Evolutionary conservation across 805 yeast genomes (phyloP).

Genomic region (Saccharomycopsis sp.): DNA sequence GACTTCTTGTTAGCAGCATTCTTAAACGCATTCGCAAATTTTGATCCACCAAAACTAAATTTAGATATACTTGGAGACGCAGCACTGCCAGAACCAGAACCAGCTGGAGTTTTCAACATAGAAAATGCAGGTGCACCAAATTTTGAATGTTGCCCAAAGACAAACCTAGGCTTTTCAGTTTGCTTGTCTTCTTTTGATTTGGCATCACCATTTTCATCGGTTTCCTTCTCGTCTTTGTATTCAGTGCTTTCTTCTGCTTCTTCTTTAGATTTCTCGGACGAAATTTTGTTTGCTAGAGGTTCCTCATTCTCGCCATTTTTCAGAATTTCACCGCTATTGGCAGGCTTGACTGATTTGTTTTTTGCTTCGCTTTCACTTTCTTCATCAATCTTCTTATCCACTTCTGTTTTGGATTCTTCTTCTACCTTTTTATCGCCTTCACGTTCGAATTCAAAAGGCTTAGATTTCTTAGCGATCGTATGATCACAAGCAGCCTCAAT

Average conservation of each 20-base stretch:
- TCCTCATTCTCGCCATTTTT: slow-evolving; percentile 16
- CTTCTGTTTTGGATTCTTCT: slow-evolving; percentile 4
- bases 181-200: slow-evolving; percentile 4
- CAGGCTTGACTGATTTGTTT: slow-evolving; percentile 14
- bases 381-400: slow-evolving; percentile 3
- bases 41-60: slow-evolving; percentile 37
- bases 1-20: slow-evolving; percentile 46
- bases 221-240: slow-evolving; percentile 8
- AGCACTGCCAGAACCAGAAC: slow-evolving; percentile 12
- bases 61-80: slow-evolving; percentile 14
- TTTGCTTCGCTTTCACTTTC: slow-evolving; percentile 13
- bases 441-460: neutral
- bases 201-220: slow-evolving; percentile 20
- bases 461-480: neutral
- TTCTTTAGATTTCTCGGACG: slow-evolving; percentile 9
- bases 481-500: slow-evolving; percentile 4
- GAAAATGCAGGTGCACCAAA: slow-evolving; percentile 40
- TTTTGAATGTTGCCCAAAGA: slow-evolving; percentile 47
- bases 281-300: slow-evolving; percentile 13
- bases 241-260: slow-evolving; percentile 22
- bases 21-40: slow-evolving; percentile 50
- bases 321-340: slow-evolving; percentile 5
- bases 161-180: slow-evolving; percentile 35
- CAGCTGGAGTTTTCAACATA: slow-evolving; percentile 27
- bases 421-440: neutral